Percentiles rank a stretch among this genome's conserved stretches.
These are phyloP conservation scores for Alternaria sp. DNA, from an alignment of 2,329 filamentous ascomycete species.

Conservation along the genomic window DNA sequence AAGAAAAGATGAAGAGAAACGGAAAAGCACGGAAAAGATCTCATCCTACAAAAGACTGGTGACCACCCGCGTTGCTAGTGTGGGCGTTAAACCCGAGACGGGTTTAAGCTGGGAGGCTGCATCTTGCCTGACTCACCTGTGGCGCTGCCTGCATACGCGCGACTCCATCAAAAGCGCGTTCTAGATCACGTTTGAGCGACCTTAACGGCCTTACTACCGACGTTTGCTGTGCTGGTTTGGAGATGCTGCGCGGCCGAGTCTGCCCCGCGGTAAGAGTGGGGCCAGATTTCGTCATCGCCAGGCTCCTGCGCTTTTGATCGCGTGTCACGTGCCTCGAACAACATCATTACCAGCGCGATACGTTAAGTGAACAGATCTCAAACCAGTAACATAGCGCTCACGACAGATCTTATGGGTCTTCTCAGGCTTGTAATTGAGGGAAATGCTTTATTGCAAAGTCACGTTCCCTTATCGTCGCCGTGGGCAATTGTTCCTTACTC, in stretches of 20 bases:
- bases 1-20: constrained; percentile 15
- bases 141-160: not conserved
- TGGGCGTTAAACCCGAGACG: constrained; percentile 15
- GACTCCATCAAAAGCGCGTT: not conserved
- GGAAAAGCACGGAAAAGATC: constrained; percentile 9
- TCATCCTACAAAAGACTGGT: constrained; percentile 9
- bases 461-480: too few species aligned
- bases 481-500: not conserved
- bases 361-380: not conserved
- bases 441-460: not conserved
- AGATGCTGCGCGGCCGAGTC: constrained; percentile 12
- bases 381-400: not conserved
- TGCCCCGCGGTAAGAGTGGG: constrained; percentile 2
- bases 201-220: not conserved
- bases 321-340: not conserved
- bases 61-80: constrained; percentile 12
- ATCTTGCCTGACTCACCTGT: constrained; percentile 11
- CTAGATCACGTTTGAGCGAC: constrained; percentile 2
- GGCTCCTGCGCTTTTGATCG: not conserved
- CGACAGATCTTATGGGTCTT: not conserved
- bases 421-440: not conserved
- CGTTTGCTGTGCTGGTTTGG: not conserved
- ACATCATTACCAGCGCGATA: not conserved
- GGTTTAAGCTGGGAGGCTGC: constrained; percentile 10
- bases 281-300: not conserved